phyloP scores from a whole-genome alignment of 176 grass and related monocot genomes.

The Metroxylon sagu region DNA sequence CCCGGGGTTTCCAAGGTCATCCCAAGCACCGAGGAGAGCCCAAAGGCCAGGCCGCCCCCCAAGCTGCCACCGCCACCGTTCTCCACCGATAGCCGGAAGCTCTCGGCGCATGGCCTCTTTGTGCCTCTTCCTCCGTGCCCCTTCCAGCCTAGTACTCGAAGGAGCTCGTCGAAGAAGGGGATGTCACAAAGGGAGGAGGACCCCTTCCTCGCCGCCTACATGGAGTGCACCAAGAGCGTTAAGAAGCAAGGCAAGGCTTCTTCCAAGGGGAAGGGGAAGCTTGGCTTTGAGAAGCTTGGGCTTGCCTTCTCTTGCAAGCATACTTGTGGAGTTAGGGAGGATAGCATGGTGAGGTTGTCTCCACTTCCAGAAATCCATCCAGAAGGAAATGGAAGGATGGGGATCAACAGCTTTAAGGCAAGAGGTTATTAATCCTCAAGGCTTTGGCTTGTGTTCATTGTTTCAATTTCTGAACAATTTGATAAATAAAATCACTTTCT shows the following conservation, averaged over 20 bases:
- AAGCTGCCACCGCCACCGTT: slow-evolving; percentile 1
- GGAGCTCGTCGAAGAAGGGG: slow-evolving; percentile 14
- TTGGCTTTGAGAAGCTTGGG: slow-evolving; percentile 1
- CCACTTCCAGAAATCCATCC: slow-evolving; percentile 10
- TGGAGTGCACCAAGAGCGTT: slow-evolving; percentile 44
- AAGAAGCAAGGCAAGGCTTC: neutral
- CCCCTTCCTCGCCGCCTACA: slow-evolving; percentile 68
- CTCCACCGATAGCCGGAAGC: neutral
- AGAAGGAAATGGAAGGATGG: neutral
- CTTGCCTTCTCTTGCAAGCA: slow-evolving; percentile 44
- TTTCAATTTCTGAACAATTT: no score
- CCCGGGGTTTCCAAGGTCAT: slow-evolving; percentile 62
- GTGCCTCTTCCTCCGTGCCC: slow-evolving; percentile 45
- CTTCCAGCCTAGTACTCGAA: neutral
- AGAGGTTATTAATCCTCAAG: no score
- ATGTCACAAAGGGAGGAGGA: slow-evolving; percentile 19
- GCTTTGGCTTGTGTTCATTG: no score
- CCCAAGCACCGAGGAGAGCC: slow-evolving; percentile 11
- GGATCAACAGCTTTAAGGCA: no score
- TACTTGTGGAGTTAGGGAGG: slow-evolving; percentile 21
- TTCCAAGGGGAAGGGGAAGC: neutral
- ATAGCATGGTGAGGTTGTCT: slow-evolving; percentile 22
- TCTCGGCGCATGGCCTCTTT: slow-evolving; percentile 11
- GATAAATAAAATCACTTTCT: no score
- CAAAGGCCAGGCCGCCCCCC: neutral